These are phyloP conservation scores for Limnanthes douglasii DNA, from an alignment of 345 rosid species.

Conservation along the genomic window DNA sequence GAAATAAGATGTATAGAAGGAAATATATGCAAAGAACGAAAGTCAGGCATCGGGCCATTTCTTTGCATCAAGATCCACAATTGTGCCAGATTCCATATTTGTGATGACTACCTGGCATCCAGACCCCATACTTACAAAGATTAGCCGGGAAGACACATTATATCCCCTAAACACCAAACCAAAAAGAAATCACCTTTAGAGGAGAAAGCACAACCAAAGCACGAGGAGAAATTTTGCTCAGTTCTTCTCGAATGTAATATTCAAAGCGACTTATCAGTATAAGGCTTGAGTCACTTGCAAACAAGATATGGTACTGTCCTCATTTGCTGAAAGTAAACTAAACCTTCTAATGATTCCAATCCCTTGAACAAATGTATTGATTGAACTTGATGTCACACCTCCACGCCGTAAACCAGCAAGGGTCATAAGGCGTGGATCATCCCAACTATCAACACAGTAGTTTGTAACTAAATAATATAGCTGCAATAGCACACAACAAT, in stretches of 20 bases:
- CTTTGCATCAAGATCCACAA: conserved; percentile 76
- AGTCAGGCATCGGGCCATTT: conserved; percentile 77
- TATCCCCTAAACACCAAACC: too few relatives aligned
- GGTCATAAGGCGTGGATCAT: conserved; percentile 98
- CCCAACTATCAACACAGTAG: conserved; percentile 95
- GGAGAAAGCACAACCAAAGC: conserved; percentile 83
- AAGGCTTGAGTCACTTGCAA: conserved; percentile 84
- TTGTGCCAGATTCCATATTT: conserved; percentile 46
- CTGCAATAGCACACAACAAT: too few relatives aligned
- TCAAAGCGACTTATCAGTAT: conserved; percentile 85
- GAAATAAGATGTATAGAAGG: background rate
- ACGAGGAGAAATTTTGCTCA: conserved; percentile 77
- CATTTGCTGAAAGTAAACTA: too few relatives aligned
- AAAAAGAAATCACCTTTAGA: conserved; percentile 88
- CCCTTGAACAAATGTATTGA: conserved; percentile 83
- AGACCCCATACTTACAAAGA: too few relatives aligned
- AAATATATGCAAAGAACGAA: background rate
- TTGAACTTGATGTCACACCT: conserved; percentile 80
- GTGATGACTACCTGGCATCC: too few relatives aligned
- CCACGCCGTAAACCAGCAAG: conserved; percentile 87
- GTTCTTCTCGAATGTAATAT: conserved; percentile 90
- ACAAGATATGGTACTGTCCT: too few relatives aligned
- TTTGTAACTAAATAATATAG: conserved; percentile 69
- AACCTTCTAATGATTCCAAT: conserved; percentile 96
- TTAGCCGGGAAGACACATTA: too few relatives aligned